Percentiles rank a stretch among this genome's conserved stretches.
phyloP scores from a whole-genome alignment of 179 eudicot species.

The Beta macrorhiza region DNA sequence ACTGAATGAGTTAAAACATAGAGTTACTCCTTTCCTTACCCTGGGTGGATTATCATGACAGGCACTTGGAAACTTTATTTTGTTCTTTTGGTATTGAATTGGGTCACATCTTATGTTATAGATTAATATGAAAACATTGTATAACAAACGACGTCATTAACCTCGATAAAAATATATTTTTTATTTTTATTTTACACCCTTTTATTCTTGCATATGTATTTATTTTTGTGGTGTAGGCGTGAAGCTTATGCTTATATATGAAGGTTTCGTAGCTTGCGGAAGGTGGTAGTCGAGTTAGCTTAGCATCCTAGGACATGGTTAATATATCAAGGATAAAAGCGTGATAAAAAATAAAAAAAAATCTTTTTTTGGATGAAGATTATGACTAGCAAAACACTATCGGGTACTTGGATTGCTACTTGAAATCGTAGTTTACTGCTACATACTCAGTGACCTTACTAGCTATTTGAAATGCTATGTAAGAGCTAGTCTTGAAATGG shows the following conservation, averaged over 20 bases:
- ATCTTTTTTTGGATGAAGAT: not conserved
- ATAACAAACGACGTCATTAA: not conserved
- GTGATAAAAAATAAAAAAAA: not conserved
- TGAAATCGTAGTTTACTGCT: not conserved
- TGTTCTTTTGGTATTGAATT: not conserved
- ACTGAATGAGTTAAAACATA: not conserved
- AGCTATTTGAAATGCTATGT: not conserved
- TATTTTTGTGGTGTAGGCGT: not conserved
- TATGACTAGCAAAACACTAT: not conserved
- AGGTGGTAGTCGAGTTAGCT: not conserved
- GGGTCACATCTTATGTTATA: not conserved
- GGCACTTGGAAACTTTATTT: too few relatives aligned
- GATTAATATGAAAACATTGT: not conserved
- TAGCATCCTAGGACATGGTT: not conserved
- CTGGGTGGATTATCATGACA: too few relatives aligned
- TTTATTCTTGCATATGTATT: not conserved
- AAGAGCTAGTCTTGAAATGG: not conserved
- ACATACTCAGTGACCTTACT: not conserved
- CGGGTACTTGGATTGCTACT: not conserved
- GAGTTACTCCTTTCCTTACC: not conserved
- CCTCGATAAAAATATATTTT: not conserved
- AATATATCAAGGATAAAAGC: not conserved
- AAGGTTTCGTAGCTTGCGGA: not conserved
- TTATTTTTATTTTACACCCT: too few relatives aligned
- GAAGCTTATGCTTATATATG: not conserved